Evolutionary conservation across 768 basidiomycete species (phyloP), one percentile per base, ranked within the genome.

Genomic region (Suillus subaureus): DNA sequence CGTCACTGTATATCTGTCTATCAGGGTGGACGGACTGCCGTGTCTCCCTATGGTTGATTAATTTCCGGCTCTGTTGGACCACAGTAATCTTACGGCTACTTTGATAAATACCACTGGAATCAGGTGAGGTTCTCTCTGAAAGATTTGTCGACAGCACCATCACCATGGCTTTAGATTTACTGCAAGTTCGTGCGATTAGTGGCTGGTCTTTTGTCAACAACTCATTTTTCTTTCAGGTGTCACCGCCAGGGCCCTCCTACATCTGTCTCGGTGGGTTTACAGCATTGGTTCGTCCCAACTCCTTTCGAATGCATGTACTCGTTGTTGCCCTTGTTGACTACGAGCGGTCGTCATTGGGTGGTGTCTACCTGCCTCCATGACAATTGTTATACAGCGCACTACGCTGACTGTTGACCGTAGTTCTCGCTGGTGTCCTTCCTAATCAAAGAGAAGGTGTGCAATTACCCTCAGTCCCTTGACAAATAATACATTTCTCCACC

Each of bases 391-490:
- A 26, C 21, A 3, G 21, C 21, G 33, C 23, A 18, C 42, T 18
- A 18, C n/a, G 4, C 66, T 63, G 56, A 62, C 52, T 37, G 4
- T 16, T 11, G 52, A 51, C 7, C 64, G 28, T 69, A 94, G 92
- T 96, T 96, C 75, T 93, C 92, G 43, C 85, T 94, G 83, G 80
- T 92, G 37, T 94, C 93, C 6, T 81, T 95, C 23, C 79, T 95
- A 16, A 85, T 95, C 54, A 93, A 92, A 77, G 93, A 97, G 77
- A 89, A 81, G 80, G 92, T 91, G 57, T 18, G 75, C 6, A n/a
- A 35, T 21, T 7, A 2, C 21, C 6, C n/a, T n/a, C 6, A 13
- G 35, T 13, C 21, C 12, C 11, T 35, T 12, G 12, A 21, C 43
- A 26, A 61, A 35, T 61, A 1, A 54, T 43, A 33, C 18, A 28